Conservation (phyloP, 768 basidiomycete genomes). For the Lactarius quietus region DNA sequence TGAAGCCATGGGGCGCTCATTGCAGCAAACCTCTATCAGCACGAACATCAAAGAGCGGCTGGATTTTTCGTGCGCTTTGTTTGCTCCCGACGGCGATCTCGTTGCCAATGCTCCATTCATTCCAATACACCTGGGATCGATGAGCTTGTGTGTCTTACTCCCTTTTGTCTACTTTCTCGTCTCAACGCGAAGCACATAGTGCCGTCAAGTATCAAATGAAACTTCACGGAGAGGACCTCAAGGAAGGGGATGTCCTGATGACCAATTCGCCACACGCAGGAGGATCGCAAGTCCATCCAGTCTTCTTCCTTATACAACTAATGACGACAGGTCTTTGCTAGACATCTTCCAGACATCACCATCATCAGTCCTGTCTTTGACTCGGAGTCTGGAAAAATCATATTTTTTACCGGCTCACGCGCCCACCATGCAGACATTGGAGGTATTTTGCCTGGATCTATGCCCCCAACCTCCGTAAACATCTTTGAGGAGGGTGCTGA, state of each 20-base stretch:
- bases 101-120: conserved; percentile 95
- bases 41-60: conserved; percentile 96
- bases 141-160: conserved; percentile 71
- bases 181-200: conserved; percentile 34
- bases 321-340: conserved; percentile 28
- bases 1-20: conserved; percentile 89
- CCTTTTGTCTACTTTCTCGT: not conserved
- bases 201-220: conserved; percentile 91
- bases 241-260: conserved; percentile 91
- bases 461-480: conserved; percentile 90
- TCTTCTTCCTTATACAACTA: conserved; percentile 12
- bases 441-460: conserved; percentile 88
- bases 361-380: conserved; percentile 91
- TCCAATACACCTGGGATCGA: conserved; percentile 81
- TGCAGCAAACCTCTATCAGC: conserved; percentile 88
- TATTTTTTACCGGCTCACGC: conserved; percentile 90
- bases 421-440: conserved; percentile 96
- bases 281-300: conserved; percentile 61
- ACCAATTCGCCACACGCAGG: conserved; percentile 88
- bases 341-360: conserved; percentile 85
- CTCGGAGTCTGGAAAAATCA: conserved; percentile 60
- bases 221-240: conserved; percentile 61
- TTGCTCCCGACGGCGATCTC: conserved; percentile 90
- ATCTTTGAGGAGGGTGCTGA: conserved; percentile 95
- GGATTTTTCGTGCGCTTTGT: conserved; percentile 93